Percentiles rank a stretch among this genome's conserved stretches.
Evolutionary conservation across 225 moss, liverwort and hornwort species (phyloP).

Genomic region (Asterella californica): DNA sequence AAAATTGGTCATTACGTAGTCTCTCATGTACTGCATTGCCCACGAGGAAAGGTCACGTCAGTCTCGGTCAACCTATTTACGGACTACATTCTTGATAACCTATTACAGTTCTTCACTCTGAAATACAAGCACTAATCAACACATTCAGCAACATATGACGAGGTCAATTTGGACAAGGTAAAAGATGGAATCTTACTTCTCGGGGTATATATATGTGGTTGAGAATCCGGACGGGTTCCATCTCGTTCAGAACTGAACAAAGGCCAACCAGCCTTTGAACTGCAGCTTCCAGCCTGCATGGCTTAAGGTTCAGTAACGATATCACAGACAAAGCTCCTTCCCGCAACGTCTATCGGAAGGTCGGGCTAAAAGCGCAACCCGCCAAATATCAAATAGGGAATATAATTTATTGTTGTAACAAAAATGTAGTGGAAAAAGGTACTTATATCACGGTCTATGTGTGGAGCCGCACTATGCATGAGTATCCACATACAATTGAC

Average conservation of each 20-base stretch:
- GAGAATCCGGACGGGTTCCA: conserved; percentile 95
- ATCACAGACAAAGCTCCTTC: not conserved
- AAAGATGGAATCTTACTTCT: conserved; percentile 42
- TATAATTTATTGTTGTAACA: too few relatives aligned
- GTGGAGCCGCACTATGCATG: too few relatives aligned
- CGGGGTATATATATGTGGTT: conserved; percentile 98
- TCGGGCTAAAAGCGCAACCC: not conserved
- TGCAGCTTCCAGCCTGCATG: conserved; percentile 83
- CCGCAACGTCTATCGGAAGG: not conserved
- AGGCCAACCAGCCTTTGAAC: conserved; percentile 97
- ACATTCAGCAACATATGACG: not conserved
- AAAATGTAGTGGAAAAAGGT: not conserved
- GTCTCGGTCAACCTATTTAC: not conserved
- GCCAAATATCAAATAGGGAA: too few relatives aligned
- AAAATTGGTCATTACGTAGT: conserved; percentile 82
- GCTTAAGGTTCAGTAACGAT: not conserved
- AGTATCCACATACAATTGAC: too few relatives aligned
- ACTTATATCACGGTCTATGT: too few relatives aligned
- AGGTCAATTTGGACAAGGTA: not conserved
- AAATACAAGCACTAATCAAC: not conserved
- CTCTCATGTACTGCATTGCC: conserved; percentile 77
- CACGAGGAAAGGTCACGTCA: not conserved
- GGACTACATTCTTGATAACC: not conserved
- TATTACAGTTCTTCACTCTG: too few relatives aligned
- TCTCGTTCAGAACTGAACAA: conserved; percentile 96